Evolutionary conservation across 306 rosid genomes (phyloP), one percentile per base, ranked within the genome.

Genomic region (Betula pendula): DNA sequence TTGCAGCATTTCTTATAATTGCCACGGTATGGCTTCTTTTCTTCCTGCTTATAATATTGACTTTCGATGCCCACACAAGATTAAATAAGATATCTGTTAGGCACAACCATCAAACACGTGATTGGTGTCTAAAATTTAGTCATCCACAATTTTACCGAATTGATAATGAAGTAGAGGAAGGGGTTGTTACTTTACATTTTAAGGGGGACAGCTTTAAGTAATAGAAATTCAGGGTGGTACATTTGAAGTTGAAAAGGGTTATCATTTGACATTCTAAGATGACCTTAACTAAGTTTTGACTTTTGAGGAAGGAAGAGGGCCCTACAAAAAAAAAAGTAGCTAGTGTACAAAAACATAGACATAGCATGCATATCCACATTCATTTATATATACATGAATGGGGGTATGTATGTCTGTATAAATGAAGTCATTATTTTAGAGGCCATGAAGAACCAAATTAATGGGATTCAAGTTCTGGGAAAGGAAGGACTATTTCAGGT

Each of bases 1-100:
- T 94, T 56, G 97, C 97, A 31, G 98, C 98, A 53, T 94, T 94
- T 88, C 96, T 94, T 80, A 94, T 90, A 81, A 94, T 94, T 83
- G 95, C 98, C 68, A 92, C 91, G 88, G 98, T 94, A 92, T 52
- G 75, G 29, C 60, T 49, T 44, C 13, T 82, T 59, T 79, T 72
- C 42, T 71, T 72, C 73, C 51, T 47, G 63, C 53, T 72, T 67
- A 35, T 38, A 76, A 53, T 68, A 40, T 71, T 56, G 40, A 75
- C 75, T 43, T 40, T 70, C 25, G 47, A 76, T 52, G 44, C n/a
- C 27, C 22, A 20, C 58, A 10, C 16, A n/a, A 11, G 31, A 10
- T 13, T 73, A 43, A 44, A 38, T 77, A 22, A 31, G 58, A 38
- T n/a, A 66, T 22, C 40, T 16, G 50, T 49, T 55, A 19, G 16